phyloP scores from a whole-genome alignment of 441 rosid species.

The Francoa sonchifolia region DNA sequence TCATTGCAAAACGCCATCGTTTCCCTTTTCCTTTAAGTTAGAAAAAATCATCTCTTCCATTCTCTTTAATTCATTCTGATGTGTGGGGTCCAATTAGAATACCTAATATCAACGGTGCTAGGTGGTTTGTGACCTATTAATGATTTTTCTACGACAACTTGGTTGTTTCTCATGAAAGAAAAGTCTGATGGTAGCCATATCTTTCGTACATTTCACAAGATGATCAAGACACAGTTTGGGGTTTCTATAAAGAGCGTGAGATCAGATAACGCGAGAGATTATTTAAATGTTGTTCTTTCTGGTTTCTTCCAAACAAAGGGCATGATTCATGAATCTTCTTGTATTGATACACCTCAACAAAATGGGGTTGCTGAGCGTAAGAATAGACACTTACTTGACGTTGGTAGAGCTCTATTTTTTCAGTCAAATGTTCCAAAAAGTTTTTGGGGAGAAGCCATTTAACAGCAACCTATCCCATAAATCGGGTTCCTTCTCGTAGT shows the following conservation, averaged over 20 bases:
- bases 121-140: conserved; percentile 8
- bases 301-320: not conserved
- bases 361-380: not conserved
- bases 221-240: not conserved
- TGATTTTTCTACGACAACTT: not conserved
- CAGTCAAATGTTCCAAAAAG: too few relatives aligned
- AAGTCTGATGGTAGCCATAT: not conserved
- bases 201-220: not conserved
- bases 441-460: too few relatives aligned
- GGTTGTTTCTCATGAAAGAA: not conserved
- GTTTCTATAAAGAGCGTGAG: not conserved
- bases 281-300: not conserved
- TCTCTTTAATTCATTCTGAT: conserved; percentile 2
- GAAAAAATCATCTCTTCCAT: not conserved
- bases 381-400: not conserved
- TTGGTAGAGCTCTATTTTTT: not conserved
- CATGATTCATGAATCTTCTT: not conserved
- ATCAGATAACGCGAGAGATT: not conserved
- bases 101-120: not conserved
- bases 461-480: too few relatives aligned
- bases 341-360: not conserved
- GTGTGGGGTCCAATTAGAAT: conserved; percentile 1
- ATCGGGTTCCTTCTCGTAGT: too few relatives aligned
- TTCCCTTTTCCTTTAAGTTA: not conserved
- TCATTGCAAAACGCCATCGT: conserved; percentile 5